Evolutionary conservation across 2,329 filamentous ascomycete species (phyloP).

Genomic region (Byssothecium circinans): DNA sequence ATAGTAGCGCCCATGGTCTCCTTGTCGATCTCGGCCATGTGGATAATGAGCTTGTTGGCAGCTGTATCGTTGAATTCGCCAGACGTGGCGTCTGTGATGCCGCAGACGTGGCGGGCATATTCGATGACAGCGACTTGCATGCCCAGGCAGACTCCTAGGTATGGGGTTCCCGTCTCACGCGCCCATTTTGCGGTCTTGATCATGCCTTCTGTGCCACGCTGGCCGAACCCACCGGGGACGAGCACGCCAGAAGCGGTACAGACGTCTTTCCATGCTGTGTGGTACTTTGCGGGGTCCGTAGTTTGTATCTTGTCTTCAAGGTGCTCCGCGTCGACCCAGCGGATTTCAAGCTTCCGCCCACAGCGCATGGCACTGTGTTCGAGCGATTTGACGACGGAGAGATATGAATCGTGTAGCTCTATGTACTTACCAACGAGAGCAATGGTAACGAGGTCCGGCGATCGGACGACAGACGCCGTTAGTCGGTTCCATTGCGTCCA

Average conservation of each 20-base stretch:
- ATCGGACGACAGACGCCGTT: constrained; percentile 66
- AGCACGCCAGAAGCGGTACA: constrained; percentile 70
- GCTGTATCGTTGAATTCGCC: constrained; percentile 61
- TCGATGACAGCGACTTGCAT: constrained; percentile 95
- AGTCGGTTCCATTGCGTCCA: constrained; percentile 79
- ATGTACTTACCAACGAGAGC: constrained; percentile 93
- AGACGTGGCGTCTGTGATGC: constrained; percentile 59
- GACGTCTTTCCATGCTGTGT: constrained; percentile 83
- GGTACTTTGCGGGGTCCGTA: constrained; percentile 69
- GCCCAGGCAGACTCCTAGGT: constrained; percentile 86
- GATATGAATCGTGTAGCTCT: constrained; percentile 80
- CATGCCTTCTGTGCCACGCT: constrained; percentile 86
- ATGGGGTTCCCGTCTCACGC: constrained; percentile 76
- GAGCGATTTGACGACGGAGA: constrained; percentile 80
- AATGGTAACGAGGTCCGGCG: constrained; percentile 73
- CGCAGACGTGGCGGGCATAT: constrained; percentile 75
- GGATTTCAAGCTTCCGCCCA: constrained; percentile 73
- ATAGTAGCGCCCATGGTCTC: constrained; percentile 82
- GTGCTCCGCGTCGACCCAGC: constrained; percentile 83
- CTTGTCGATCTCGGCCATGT: constrained; percentile 87
- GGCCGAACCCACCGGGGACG: constrained; percentile 78
- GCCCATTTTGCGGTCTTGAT: constrained; percentile 85
- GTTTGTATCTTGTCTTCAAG: constrained; percentile 69
- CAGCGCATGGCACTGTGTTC: constrained; percentile 92
- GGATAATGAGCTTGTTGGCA: constrained; percentile 75